phyloP scores from a whole-genome alignment of 495 filamentous ascomycete species.

The Wilcoxina mikolae region DNA sequence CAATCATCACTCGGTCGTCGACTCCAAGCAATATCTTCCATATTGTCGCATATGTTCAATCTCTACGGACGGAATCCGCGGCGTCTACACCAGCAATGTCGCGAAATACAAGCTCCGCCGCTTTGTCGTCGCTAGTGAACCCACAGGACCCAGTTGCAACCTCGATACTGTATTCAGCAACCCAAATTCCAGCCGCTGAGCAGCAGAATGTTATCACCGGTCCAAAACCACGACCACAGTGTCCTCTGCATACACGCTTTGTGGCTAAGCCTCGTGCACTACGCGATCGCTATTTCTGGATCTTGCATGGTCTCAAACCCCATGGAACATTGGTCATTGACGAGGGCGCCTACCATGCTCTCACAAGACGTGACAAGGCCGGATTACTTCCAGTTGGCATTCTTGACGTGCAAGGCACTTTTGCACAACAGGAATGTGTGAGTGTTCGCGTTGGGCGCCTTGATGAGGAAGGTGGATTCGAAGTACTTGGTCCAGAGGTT shows the following conservation, averaged over 20 bases:
- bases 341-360: constrained; percentile 63
- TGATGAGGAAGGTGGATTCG: constrained; percentile 29
- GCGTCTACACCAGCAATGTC: constrained; percentile 10
- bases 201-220: constrained; percentile 1
- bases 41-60: constrained; percentile 71
- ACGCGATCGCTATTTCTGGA: constrained; percentile 88
- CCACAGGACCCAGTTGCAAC: constrained; percentile 29
- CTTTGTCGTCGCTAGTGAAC: constrained; percentile 10
- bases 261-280: constrained; percentile 75
- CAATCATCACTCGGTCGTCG: constrained; percentile 81
- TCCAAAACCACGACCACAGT: constrained; percentile 11
- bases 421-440: constrained; percentile 85
- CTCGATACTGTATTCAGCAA: constrained; percentile 28
- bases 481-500: constrained; percentile 53
- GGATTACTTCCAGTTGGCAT: constrained; percentile 85
- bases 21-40: constrained; percentile 81
- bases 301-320: constrained; percentile 82
- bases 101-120: not conserved
- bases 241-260: constrained; percentile 83
- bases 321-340: constrained; percentile 90
- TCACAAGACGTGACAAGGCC: constrained; percentile 51
- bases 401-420: constrained; percentile 72
- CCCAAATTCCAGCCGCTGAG: not conserved
- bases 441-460: constrained; percentile 60
- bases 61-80: constrained; percentile 29